These are phyloP conservation scores for Persicaria tinctoria DNA, from an alignment of 148 eudicot genomes.

Conservation along the genomic window DNA sequence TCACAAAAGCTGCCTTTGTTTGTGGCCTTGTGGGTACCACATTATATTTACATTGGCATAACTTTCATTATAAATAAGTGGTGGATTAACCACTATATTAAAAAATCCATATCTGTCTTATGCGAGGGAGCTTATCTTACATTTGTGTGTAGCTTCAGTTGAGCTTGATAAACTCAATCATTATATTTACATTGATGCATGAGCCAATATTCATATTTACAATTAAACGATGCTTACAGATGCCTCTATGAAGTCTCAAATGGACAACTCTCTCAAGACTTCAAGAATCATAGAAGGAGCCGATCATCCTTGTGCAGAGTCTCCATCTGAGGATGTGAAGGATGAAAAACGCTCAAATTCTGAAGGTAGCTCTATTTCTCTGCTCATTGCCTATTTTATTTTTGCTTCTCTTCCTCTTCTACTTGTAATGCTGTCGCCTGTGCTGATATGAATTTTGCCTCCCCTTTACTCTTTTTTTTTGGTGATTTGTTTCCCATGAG, in stretches of 20 bases:
- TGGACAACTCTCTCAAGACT: slow-evolving; percentile 21
- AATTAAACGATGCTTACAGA: slow-evolving; percentile 19
- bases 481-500: neutral
- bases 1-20: neutral
- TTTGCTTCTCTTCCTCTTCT: neutral
- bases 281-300: slow-evolving; percentile 20
- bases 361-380: slow-evolving; percentile 17
- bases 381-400: neutral
- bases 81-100: neutral
- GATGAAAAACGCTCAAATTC: slow-evolving; percentile 19
- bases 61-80: neutral
- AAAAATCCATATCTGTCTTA: neutral
- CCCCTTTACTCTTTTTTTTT: slow-evolving; percentile 2
- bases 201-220: neutral
- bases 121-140: neutral
- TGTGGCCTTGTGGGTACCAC: neutral
- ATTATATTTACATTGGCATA: neutral
- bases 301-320: slow-evolving; percentile 17
- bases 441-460: neutral
- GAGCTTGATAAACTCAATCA: neutral
- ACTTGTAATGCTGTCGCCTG: neutral
- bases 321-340: slow-evolving; percentile 20
- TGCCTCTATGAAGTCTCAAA: slow-evolving; percentile 21
- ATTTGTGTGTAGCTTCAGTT: neutral
- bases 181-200: too few species aligned